These are phyloP conservation scores for Zelopaecilomyces penicillatus DNA, from an alignment of 2,329 filamentous ascomycete species.

Conservation along the genomic window DNA sequence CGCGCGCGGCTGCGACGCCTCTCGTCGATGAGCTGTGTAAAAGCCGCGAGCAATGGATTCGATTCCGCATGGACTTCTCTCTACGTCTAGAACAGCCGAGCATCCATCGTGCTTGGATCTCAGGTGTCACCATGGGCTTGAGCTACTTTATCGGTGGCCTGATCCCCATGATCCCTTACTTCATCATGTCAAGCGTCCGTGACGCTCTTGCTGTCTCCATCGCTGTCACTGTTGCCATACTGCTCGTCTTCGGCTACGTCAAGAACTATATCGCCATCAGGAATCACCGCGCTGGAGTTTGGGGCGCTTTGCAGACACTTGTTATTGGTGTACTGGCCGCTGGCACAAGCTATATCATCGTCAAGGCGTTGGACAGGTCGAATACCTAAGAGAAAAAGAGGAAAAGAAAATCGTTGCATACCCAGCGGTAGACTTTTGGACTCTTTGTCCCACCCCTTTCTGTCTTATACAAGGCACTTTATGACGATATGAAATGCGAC, in stretches of 20 bases:
- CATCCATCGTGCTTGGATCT: slow-evolving; percentile 40
- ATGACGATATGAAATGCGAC: too few species aligned
- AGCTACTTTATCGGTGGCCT: slow-evolving; percentile 65
- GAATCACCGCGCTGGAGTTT: slow-evolving; percentile 44
- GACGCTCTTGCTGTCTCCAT: slow-evolving; percentile 52
- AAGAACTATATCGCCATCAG: slow-evolving; percentile 49
- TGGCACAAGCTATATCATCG: slow-evolving; percentile 55
- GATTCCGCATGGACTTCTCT: slow-evolving; percentile 54
- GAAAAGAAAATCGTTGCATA: too few species aligned
- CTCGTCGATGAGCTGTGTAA: slow-evolving; percentile 42
- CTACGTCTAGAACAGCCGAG: slow-evolving; percentile 38
- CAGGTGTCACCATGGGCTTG: slow-evolving; percentile 56
- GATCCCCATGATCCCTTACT: slow-evolving; percentile 64
- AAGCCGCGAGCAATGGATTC: slow-evolving; percentile 41
- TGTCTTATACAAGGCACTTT: too few species aligned
- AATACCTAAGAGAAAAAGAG: background rate
- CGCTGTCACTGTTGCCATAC: slow-evolving; percentile 49
- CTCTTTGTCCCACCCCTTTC: too few species aligned
- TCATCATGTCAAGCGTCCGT: slow-evolving; percentile 41
- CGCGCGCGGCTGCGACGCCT: slow-evolving; percentile 30
- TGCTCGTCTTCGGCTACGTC: slow-evolving; percentile 57
- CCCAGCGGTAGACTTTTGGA: too few species aligned
- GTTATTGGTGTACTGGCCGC: slow-evolving; percentile 57
- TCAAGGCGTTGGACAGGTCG: slow-evolving; percentile 43
- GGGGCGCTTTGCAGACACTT: slow-evolving; percentile 56